Base-by-base conservation (phyloP, 2,329 filamentous ascomycete species). In the Fusarium sp. region DNA sequence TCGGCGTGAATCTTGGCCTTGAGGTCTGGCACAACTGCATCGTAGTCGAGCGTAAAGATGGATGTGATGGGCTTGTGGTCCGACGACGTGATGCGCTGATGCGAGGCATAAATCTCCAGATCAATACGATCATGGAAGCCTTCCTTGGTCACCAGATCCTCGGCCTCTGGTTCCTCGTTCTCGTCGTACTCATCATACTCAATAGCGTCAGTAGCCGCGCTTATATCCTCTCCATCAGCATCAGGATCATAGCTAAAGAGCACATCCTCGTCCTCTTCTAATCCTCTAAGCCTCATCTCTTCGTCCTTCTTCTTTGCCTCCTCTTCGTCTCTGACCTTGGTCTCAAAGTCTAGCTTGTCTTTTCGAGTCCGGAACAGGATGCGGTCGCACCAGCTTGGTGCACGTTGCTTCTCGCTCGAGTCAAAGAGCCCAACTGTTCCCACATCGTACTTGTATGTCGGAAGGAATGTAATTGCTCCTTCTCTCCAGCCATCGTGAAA, bases 381-480 rank as follows among this genome's bases (percentile, higher is more conserved):
- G 18, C 97, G 93, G 83, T 99, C 97, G 81, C 97, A 99, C 96
- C 97, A 99, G 80, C 95, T 98, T 4, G 97, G 97, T 3, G 94
- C 93, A 63, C 97, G 90, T 73, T 92, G 92, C 85, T 99, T 99
- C 81, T 98, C 97, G 75, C 95, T 98, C 0, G 95, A 95, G 83
- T 99, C 97, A 81, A 98, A 99, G 34, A 95, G 89, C 2, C 94
- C 94, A 35, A 98, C 91, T 34, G 93, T 97, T n/a, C 97, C 97
- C 32, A 98, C 88, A 79, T 99, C 97, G 77, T 99, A 99, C 82
- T 99, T 99, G 83, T 99, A 99, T 0, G 97, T 97, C 2, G 97
- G 97, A 18, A 98, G 82, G 79, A 99, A 99, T 1, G 90, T 90
- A 66, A 99, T 95, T 1, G 91, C 88, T 0, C 95, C 97, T 86